Conservation (phyloP, 2,329 filamentous ascomycete species). For the Cercospora sp. region DNA sequence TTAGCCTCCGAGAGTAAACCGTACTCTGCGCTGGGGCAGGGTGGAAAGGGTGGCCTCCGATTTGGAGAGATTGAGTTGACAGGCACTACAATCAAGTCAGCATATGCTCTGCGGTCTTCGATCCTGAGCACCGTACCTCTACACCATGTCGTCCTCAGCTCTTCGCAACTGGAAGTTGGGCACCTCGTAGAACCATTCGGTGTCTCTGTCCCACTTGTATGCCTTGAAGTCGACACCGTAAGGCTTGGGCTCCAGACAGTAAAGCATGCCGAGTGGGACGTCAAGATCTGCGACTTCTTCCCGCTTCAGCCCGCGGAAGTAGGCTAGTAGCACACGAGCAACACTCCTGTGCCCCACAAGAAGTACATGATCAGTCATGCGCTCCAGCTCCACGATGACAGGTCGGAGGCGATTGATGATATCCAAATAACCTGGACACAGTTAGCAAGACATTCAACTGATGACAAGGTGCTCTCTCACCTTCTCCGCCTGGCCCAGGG, state of each 20-base stretch:
- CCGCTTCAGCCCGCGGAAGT: constrained; percentile 89
- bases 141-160: constrained; percentile 45
- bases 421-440: constrained; percentile 69
- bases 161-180: constrained; percentile 77
- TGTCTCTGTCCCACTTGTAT: constrained; percentile 80
- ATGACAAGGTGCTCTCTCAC: background rate
- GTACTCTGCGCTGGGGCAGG: constrained; percentile 11
- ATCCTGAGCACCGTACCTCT: constrained; percentile 1
- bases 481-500: constrained; percentile 91
- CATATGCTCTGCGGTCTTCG: background rate
- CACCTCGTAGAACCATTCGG: constrained; percentile 79
- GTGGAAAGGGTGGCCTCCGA: constrained; percentile 17
- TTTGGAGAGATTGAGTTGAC: constrained; percentile 17
- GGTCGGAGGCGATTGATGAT: constrained; percentile 93
- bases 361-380: constrained; percentile 92
- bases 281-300: constrained; percentile 94
- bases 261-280: constrained; percentile 89
- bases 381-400: constrained; percentile 95
- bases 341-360: constrained; percentile 92
- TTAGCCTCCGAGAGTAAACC: constrained; percentile 3
- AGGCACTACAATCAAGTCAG: constrained; percentile 11
- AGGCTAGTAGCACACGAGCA: constrained; percentile 87
- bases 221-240: constrained; percentile 97
- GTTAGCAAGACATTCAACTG: background rate
- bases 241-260: constrained; percentile 93